These are phyloP conservation scores for Porphyrellus cyaneotinctus DNA, from an alignment of 768 basidiomycete species.

Conservation along the genomic window DNA sequence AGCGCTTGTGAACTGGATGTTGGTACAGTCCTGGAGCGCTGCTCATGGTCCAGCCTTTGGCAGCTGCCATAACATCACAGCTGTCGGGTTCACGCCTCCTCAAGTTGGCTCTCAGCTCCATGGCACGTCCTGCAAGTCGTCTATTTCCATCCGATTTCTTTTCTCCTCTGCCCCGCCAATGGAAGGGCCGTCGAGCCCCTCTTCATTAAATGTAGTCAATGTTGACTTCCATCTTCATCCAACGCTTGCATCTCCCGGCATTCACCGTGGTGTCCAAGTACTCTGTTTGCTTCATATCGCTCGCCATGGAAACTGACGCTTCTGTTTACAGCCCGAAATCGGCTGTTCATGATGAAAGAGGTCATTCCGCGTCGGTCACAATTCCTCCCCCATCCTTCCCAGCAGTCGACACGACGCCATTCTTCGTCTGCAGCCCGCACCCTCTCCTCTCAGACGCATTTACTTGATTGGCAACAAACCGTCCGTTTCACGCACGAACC, in stretches of 20 bases:
- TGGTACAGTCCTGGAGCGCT: constrained; percentile 16
- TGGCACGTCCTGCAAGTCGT: constrained; percentile 29
- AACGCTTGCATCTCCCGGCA: constrained; percentile 41
- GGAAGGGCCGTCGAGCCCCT: constrained; percentile 39
- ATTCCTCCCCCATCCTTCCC: constrained; percentile 9
- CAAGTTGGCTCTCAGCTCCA: constrained; percentile 27
- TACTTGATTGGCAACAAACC: constrained; percentile 6
- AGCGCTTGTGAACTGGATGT: not conserved
- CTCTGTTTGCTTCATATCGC: constrained; percentile 4
- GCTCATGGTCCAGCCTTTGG: constrained; percentile 64
- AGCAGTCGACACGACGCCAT: constrained; percentile 23
- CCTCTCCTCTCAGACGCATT: constrained; percentile 12
- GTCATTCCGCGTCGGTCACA: constrained; percentile 26
- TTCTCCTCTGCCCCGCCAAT: constrained; percentile 47
- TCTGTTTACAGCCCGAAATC: constrained; percentile 29
- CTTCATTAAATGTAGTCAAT: constrained; percentile 29
- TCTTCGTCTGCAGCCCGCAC: constrained; percentile 16
- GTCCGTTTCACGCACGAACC: constrained; percentile 2
- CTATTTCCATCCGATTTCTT: constrained; percentile 48
- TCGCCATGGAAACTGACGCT: constrained; percentile 5
- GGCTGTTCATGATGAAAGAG: constrained; percentile 37
- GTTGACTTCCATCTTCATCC: constrained; percentile 10
- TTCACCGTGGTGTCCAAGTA: constrained; percentile 49
- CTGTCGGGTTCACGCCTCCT: constrained; percentile 25
- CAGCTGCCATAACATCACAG: constrained; percentile 46